These are phyloP conservation scores for Naganishia onofrii DNA, from an alignment of 768 basidiomycete species.

Conservation along the genomic window DNA sequence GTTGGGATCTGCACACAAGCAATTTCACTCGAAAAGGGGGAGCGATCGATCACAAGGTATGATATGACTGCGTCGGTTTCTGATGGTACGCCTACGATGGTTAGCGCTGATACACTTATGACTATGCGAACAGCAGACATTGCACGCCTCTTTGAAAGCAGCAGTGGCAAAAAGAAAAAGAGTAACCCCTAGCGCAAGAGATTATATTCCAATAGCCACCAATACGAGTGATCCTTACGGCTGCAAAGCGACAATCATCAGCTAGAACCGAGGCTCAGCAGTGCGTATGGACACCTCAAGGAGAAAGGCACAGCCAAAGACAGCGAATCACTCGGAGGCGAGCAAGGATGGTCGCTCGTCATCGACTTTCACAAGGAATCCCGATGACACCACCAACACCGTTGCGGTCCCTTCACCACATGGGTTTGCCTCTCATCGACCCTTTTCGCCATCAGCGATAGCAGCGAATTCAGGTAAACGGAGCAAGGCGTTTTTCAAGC, in stretches of 20 bases:
- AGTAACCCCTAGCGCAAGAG: background rate
- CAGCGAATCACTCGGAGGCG: background rate
- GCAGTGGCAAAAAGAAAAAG: background rate
- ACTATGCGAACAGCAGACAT: too few relatives aligned
- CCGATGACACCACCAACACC: background rate
- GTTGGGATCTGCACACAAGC: background rate
- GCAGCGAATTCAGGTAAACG: slow-evolving; percentile 4
- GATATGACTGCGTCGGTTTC: background rate
- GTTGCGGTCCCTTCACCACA: background rate
- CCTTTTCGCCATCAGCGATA: slow-evolving; percentile 11
- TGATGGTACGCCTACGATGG: background rate
- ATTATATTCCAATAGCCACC: background rate
- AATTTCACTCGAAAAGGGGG: background rate
- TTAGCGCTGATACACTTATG: too few relatives aligned
- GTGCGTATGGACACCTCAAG: background rate
- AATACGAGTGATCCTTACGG: too few relatives aligned
- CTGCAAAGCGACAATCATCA: too few relatives aligned
- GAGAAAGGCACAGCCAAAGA: background rate
- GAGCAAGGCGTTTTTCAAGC: slow-evolving; percentile 14
- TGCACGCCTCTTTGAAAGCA: too few relatives aligned
- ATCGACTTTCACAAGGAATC: background rate
- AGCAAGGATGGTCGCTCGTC: background rate
- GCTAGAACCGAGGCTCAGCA: background rate
- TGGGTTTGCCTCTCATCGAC: background rate
- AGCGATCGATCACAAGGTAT: background rate